Conservation (phyloP, 164 flowering plant species). For the Houttuynia cordata region DNA sequence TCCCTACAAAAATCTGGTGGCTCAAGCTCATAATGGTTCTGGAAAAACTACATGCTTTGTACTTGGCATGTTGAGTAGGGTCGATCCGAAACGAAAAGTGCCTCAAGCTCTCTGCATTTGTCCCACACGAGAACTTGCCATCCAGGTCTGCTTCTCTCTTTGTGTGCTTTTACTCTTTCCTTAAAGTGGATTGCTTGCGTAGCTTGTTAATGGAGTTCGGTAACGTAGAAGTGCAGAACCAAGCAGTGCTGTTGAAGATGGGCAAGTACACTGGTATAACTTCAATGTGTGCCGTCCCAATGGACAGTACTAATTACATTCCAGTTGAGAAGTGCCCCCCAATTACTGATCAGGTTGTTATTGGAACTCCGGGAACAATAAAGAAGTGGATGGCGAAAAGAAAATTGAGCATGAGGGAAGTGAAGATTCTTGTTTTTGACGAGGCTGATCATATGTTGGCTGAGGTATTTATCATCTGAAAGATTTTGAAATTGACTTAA, state of each 20-base stretch:
- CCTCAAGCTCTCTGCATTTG: too few relatives aligned
- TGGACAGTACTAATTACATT: too few relatives aligned
- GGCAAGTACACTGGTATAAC: slow-evolving; percentile 75
- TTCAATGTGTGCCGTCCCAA: too few relatives aligned
- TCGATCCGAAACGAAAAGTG: slow-evolving; percentile 43
- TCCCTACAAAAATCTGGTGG: too few relatives aligned
- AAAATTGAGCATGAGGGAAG: slow-evolving; percentile 32
- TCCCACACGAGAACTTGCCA: too few relatives aligned
- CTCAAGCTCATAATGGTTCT: too few relatives aligned
- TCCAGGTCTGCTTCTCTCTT: too few relatives aligned
- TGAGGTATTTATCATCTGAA: slow-evolving; percentile 50
- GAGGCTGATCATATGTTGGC: slow-evolving; percentile 99
- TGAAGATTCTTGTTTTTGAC: slow-evolving; percentile 91
- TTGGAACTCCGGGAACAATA: slow-evolving; percentile 93
- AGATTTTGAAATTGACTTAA: too few relatives aligned
- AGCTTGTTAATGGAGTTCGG: too few relatives aligned
- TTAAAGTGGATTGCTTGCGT: too few relatives aligned
- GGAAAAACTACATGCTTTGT: slow-evolving; percentile 90
- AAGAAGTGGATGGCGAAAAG: slow-evolving; percentile 43
- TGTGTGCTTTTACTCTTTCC: too few relatives aligned
- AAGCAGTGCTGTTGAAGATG: slow-evolving; percentile 82
- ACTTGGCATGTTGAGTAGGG: slow-evolving; percentile 91
- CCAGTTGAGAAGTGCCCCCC: too few relatives aligned
- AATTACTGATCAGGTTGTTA: slow-evolving; percentile 76
- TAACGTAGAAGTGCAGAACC: slow-evolving; percentile 34